Evolutionary conservation across 257 asterid species (phyloP), one percentile per base, ranked within the genome.

Genomic region (Solanum pennellii): DNA sequence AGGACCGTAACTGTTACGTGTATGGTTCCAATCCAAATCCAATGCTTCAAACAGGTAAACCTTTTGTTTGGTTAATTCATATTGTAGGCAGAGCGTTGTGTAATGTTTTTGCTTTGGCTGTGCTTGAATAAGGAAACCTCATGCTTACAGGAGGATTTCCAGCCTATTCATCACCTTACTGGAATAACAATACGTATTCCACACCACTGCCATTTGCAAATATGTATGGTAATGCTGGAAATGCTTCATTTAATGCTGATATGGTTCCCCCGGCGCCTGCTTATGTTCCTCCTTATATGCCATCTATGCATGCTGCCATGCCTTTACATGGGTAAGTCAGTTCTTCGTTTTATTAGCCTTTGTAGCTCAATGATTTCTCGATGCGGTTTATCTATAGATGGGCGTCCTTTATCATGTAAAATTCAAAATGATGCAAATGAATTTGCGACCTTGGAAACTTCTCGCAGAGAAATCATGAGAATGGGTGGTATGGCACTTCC

Each of bases 1-100:
- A 80, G 65, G 71, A 73, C 45, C 96, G 95, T 68, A 92, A 88
- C 66, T 95, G 99, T 91, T 95, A 93, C 89, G 84, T 88, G 80
- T 96, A 98, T 92, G 99, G 97, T 88, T 94, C 97, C 87, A 90
- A 90, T 89, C 90, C 88, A 69, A 91, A 89, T 89, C 92, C 93
- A 69, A 92, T 93, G 94, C 90, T 90, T 88, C 96, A 82, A 45
- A 92, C 94, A 91, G 98, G 99, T 96, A 90, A 14, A 6, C 60
- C 65, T 42, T 31, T 82, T n/a, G 33, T 27, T 72, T 83, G 62
- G 83, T 49, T 21, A 44, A 52, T 45, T 66, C 12, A 23, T 20
- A 33, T 3, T 6, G 35, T 8, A 21, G 23, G 41, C 31, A 83
- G 65, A 68, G 33, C 10, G 23, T 35, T 44, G 31, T 14, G 33